Percentiles rank a stretch among this genome's conserved stretches.
phyloP scores from a whole-genome alignment of 192 early-diverging fungal species.

The Powellomyces hirtus region DNA sequence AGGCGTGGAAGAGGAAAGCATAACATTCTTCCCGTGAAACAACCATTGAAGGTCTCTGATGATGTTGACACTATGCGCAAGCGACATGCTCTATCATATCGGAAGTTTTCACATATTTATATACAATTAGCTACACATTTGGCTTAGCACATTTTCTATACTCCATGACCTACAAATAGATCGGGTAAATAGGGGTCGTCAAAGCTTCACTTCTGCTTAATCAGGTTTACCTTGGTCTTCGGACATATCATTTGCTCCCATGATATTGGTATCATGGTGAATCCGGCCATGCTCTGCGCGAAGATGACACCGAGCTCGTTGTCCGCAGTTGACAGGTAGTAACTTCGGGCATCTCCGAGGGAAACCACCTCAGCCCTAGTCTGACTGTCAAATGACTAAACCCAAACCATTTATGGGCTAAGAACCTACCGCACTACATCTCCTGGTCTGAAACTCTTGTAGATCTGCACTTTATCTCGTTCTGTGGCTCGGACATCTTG shows the following conservation, averaged over 20 bases:
- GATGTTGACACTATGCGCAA: too few species aligned
- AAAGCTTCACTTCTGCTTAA: background rate
- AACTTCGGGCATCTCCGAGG: constrained; percentile 88
- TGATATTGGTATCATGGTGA: constrained; percentile 88
- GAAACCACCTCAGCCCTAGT: constrained; percentile 73
- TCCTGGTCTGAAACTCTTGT: constrained; percentile 86
- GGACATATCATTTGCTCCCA: constrained; percentile 99
- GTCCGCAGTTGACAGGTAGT: constrained; percentile 85
- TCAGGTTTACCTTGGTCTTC: constrained; percentile 67
- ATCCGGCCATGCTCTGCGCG: constrained; percentile 77
- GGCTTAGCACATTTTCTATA: constrained; percentile 96
- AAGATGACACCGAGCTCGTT: constrained; percentile 95
- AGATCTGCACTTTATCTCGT: constrained; percentile 90
- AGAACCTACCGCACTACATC: constrained; percentile 71
- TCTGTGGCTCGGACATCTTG: constrained; percentile 95
- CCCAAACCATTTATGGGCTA: background rate
- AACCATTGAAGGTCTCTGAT: too few species aligned
- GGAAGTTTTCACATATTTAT: too few species aligned
- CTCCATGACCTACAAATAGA: constrained; percentile 56
- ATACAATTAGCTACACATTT: too few species aligned
- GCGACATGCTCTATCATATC: too few species aligned
- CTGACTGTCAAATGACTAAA: background rate
- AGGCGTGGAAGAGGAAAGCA: too few species aligned
- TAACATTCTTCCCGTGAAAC: too few species aligned
- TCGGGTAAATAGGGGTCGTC: background rate